These are phyloP conservation scores for Pseudogymnoascus sp. DNA, from an alignment of 2,329 filamentous ascomycete species.

Conservation along the genomic window DNA sequence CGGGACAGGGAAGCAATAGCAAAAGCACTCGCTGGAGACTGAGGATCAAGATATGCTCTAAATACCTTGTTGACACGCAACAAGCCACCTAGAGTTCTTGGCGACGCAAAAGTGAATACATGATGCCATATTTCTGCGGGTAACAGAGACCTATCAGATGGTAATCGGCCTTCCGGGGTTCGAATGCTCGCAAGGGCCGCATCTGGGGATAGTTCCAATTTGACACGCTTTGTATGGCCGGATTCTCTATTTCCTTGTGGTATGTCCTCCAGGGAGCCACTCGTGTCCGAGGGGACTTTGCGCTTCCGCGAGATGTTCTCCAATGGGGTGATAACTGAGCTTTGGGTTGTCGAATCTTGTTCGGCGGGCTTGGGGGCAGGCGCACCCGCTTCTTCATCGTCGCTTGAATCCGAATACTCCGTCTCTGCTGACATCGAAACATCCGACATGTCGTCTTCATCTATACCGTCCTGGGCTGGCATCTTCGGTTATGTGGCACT, in stretches of 20 bases:
- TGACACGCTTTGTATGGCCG: constrained; percentile 23
- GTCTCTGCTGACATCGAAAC: constrained; percentile 13
- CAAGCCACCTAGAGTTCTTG: constrained; percentile 55
- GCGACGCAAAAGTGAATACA: constrained; percentile 59
- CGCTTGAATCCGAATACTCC: constrained; percentile 4
- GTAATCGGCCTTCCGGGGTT: constrained; percentile 18
- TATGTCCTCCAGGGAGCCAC: constrained; percentile 13
- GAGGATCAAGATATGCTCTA: constrained; percentile 49
- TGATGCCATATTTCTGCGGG: constrained; percentile 62
- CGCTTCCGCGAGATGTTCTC: constrained; percentile 6
- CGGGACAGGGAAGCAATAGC: constrained; percentile 31
- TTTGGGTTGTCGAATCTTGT: neutral
- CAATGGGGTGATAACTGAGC: neutral
- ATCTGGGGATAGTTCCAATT: constrained; percentile 18
- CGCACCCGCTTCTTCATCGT: constrained; percentile 10
- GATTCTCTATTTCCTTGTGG: constrained; percentile 17
- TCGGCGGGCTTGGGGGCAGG: neutral
- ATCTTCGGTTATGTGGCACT: constrained; percentile 13
- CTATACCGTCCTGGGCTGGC: constrained; percentile 3
- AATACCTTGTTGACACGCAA: constrained; percentile 62
- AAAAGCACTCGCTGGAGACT: constrained; percentile 28
- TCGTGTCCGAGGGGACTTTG: constrained; percentile 24
- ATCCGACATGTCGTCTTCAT: constrained; percentile 12
- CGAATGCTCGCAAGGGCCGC: constrained; percentile 12
- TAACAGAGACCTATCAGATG: constrained; percentile 31